A percentile compares a stretch with the other conserved stretches of the same genome.
phyloP scores from a whole-genome alignment of 208 protist species.

The Acanthamoeba triangularis region DNA sequence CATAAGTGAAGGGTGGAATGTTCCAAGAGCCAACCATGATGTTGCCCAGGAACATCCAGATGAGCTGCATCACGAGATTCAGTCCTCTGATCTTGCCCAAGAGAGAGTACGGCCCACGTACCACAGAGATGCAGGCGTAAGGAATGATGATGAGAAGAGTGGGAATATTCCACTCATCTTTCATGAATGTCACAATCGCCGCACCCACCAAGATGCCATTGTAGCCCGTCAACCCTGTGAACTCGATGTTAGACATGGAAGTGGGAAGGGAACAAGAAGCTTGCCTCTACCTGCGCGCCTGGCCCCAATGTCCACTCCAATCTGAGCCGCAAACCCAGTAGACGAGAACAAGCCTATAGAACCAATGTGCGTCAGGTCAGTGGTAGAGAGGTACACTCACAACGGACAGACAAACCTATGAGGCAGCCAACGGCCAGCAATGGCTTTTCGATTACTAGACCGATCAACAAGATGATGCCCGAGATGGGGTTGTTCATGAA shows the following conservation, averaged over 20 bases:
- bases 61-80: not conserved
- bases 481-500: constrained; percentile 66
- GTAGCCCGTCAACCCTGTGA: not conserved
- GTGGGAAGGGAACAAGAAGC: not conserved
- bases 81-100: not conserved
- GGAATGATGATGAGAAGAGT: constrained; percentile 36
- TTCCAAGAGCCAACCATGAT: constrained; percentile 6
- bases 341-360: constrained; percentile 12
- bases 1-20: constrained; percentile 19
- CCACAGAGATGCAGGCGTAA: not conserved
- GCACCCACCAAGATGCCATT: constrained; percentile 26
- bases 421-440: constrained; percentile 3
- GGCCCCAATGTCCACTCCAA: constrained; percentile 4
- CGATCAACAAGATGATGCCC: not conserved
- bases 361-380: not conserved
- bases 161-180: not conserved
- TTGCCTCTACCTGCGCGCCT: not conserved
- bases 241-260: not conserved
- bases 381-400: not conserved
- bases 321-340: constrained; percentile 18
- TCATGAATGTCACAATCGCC: constrained; percentile 1
- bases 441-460: not conserved
- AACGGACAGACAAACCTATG: not conserved
- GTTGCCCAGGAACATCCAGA: constrained; percentile 11
- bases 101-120: not conserved